Percentiles rank a stretch among this genome's conserved stretches.
These are phyloP conservation scores for Boletus insuetus DNA, from an alignment of 768 basidiomycete species.

Conservation along the genomic window DNA sequence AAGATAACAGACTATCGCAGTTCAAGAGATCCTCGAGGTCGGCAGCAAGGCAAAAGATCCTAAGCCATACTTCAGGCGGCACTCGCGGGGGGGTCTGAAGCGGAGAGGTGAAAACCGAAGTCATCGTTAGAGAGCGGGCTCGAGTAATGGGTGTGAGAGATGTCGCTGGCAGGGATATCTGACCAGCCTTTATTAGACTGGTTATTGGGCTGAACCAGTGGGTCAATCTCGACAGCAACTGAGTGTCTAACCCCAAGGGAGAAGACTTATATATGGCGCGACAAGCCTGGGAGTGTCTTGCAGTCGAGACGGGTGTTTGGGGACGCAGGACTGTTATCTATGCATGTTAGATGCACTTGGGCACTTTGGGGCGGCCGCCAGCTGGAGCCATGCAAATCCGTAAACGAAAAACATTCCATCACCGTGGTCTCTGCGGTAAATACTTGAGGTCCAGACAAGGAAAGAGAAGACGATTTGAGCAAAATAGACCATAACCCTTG, in stretches of 20 bases:
- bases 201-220: neutral
- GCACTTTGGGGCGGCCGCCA: neutral
- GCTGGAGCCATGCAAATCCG: neutral
- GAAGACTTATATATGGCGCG: conserved; percentile 8
- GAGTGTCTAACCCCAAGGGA: neutral
- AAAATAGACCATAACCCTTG: neutral
- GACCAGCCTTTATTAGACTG: neutral
- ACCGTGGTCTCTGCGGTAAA: neutral
- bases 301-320: neutral
- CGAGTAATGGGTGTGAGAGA: neutral
- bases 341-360: neutral
- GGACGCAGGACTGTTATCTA: neutral
- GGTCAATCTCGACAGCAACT: neutral
- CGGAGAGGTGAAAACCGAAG: neutral
- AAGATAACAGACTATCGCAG: conserved; percentile 4
- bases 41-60: conserved; percentile 23
- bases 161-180: neutral
- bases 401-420: neutral
- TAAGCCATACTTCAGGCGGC: conserved; percentile 31
- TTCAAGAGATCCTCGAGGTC: conserved; percentile 10
- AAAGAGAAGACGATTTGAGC: neutral
- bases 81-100: conserved; percentile 4
- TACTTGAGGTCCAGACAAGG: too few species aligned
- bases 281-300: conserved; percentile 15
- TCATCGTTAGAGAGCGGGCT: conserved; percentile 9